Evolutionary conservation across 78 protist genomes (phyloP).

Genomic region (Dictyostelium purpureum): DNA sequence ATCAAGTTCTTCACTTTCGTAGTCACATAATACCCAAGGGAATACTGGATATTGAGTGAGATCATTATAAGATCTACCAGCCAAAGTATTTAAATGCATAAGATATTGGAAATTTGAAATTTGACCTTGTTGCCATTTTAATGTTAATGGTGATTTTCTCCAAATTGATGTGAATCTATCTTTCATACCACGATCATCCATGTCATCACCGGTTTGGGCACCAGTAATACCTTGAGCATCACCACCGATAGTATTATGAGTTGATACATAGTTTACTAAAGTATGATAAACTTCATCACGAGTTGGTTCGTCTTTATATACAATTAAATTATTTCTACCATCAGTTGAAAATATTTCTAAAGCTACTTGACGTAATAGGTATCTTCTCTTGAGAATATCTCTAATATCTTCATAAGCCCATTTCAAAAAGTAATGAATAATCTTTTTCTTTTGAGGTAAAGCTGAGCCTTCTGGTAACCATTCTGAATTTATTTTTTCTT

Average conservation of each 20-base stretch:
- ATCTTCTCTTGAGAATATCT: constrained; percentile 78
- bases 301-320: constrained; percentile 43
- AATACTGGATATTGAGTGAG: constrained; percentile 96
- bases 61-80: constrained; percentile 92
- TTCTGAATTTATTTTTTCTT: constrained; percentile 59
- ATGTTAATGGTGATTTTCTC: constrained; percentile 73
- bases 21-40: constrained; percentile 96
- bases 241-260: constrained; percentile 21
- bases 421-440: constrained; percentile 59
- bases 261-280: background rate
- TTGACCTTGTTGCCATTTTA: constrained; percentile 85
- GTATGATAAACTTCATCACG: constrained; percentile 60
- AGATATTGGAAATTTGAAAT: constrained; percentile 94
- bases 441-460: constrained; percentile 33
- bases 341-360: constrained; percentile 86
- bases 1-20: constrained; percentile 82
- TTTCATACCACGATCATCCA: constrained; percentile 37
- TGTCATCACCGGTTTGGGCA: constrained; percentile 38
- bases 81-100: constrained; percentile 91
- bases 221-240: constrained; percentile 34
- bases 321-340: constrained; percentile 63
- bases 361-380: constrained; percentile 79
- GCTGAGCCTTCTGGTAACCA: constrained; percentile 57
- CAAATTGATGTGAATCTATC: constrained; percentile 42
- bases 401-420: constrained; percentile 79